Base-by-base conservation (phyloP, 2,329 filamentous ascomycete species). In the Purpureocillium takamizusanense region DNA sequence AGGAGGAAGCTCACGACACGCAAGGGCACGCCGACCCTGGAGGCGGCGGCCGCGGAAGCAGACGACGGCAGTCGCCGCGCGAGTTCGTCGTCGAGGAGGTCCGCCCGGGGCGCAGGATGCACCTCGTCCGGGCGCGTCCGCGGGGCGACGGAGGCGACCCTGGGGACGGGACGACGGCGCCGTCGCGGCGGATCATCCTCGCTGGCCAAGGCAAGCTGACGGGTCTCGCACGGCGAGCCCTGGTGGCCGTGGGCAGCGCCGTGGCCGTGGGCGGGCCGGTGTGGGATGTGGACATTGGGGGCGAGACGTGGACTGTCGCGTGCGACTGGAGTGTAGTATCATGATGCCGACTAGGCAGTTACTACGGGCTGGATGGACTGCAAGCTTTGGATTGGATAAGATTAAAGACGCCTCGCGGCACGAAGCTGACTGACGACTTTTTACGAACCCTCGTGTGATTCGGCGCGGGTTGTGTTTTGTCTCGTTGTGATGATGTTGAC, bases 161-260 rank as follows among this genome's bases (percentile, higher is more conserved):
- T 10, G 10, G 5, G 21, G 6, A 25, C 21, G 21, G 21, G 21
- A 10, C 5, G 21, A 25, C 21, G 21, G 10, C 10, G 21, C 21
- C 21, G 10, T 25, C 10, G 21, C 21, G 10, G 21, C 5, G 46
- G 35, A 55, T 61, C 9, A 47, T 66, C 7, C 47, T 66, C 6
- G 63, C 61, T 6, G 63, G 62, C 0, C 59, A 60, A 40, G 62
- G 61, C 2, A 56, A 46, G 36, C 32, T 63, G 48, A 60, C 59
- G 3, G 62, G 61, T 1, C 42, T 64, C 34, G 60, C 52, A 5
- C 49, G 46, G 29, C 51, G 51, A 30, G 56, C 49, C 3, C 44
- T 38, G 4, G 46, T 63, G 10, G 32, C 31, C 6, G 38, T 49
- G 7, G 62, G 61, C 1, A 55, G 53, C 35, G 47, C 54, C 33